Base-by-base conservation (phyloP, 805 yeast species). In the Kluyveromyces dobzhanskii region DNA sequence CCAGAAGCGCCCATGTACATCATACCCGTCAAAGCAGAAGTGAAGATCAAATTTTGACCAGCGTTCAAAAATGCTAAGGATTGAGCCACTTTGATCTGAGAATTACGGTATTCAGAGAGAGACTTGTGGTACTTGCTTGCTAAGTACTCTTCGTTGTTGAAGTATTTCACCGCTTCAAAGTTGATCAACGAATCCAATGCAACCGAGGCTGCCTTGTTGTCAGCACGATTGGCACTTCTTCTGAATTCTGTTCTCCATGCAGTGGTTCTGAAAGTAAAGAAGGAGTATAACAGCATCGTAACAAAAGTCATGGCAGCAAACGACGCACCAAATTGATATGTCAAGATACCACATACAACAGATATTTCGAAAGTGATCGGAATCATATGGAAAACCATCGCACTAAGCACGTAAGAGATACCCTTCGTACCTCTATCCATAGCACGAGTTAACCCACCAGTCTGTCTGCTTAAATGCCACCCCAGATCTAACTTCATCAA, bases 1-100 rank as follows among this genome's bases (percentile, higher is more conserved):
- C 97, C 97, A 40, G 78, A 76, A 52, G 95, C 85, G 12, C 96
- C 97, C 94, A 92, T 80, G 59, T 85, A 92, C 98, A 92, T 92
- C 94, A 92, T 92, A 2, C 80, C 84, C 1, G 98, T 92, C 46
- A 92, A 66, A 1, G 98, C 97, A 30, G 84, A 62, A 0, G 97
- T 85, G 63, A 84, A 84, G 24, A 84, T 84, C 40, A 82, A 50
- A 54, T 80, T 83, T 57, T 84, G 94, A 13, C 94, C 94, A 0
- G 86, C 70, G 47, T 84, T 84, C 44, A 84, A 66, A 52, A 73
- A 84, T 17, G 92, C 87, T 45, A 84, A 64, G 1, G 92, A 83
- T 3, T 90, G 84, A 2, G 90, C 87, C n/a, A 84, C 85, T 54
- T 82, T 81, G 47, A 84, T 77, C 21, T 80, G 76, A 10, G 66